Evolutionary conservation across 2,329 filamentous ascomycete species (phyloP).

Genomic region (Xylariaceae sp.): DNA sequence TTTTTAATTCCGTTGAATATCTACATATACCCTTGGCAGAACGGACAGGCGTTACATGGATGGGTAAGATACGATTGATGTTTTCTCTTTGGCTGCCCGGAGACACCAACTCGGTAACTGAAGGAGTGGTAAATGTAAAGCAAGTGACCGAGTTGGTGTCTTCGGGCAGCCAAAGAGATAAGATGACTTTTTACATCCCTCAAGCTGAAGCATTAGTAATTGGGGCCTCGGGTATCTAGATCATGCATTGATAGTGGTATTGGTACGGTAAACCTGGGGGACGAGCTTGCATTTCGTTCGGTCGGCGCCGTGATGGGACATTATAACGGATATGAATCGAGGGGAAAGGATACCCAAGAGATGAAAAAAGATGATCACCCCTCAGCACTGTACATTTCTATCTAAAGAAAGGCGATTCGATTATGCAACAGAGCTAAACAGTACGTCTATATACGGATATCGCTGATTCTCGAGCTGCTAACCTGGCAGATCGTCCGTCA

Average conservation of each 20-base stretch:
- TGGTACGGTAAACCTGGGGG: conserved; percentile 17
- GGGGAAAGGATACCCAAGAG: conserved; percentile 14
- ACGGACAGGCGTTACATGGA: conserved; percentile 19
- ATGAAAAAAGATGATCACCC: not conserved
- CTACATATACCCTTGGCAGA: conserved; percentile 29
- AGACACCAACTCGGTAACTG: too few relatives aligned
- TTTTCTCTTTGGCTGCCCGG: too few relatives aligned
- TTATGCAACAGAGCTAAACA: not conserved
- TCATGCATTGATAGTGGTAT: conserved; percentile 21
- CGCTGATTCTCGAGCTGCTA: conserved; percentile 3
- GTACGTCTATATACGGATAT: not conserved
- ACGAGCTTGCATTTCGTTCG: conserved; percentile 12
- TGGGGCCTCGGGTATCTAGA: conserved; percentile 9
- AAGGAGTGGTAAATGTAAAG: too few relatives aligned
- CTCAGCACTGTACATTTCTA: not conserved
- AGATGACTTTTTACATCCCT: conserved; percentile 19
- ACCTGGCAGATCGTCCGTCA: not conserved
- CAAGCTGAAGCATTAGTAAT: conserved; percentile 14
- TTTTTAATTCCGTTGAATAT: conserved; percentile 14
- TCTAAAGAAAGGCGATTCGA: not conserved
- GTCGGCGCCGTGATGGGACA: conserved; percentile 4
- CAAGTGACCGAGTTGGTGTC: too few relatives aligned
- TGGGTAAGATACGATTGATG: conserved; percentile 5
- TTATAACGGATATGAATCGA: conserved; percentile 11
- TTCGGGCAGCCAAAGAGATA: too few relatives aligned